A percentile compares a stretch with the other conserved stretches of the same genome.
Conservation (phyloP, 495 filamentous ascomycete genomes). For the Lasiosphaeria hispida region DNA sequence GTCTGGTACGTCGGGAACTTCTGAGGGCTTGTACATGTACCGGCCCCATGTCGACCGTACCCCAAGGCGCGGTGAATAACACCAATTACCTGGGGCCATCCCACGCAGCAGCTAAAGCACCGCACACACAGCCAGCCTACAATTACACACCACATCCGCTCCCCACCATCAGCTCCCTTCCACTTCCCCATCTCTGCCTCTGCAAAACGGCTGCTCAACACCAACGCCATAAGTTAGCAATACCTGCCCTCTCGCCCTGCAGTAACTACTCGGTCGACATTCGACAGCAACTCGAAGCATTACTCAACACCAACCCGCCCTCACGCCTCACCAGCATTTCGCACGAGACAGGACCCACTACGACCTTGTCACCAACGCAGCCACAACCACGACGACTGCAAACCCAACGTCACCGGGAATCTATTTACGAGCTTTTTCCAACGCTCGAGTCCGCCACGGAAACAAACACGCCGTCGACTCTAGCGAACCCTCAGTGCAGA, state of each 20-base stretch:
- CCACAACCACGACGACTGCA: neutral
- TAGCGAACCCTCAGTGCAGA: constrained; percentile 29
- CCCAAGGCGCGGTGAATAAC: constrained; percentile 25
- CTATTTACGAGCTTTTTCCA: neutral
- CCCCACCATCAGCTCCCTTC: constrained; percentile 31
- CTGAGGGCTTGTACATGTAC: constrained; percentile 29
- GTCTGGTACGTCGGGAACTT: constrained; percentile 28
- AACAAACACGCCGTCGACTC: neutral
- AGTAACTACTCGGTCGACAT: neutral
- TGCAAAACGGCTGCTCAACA: constrained; percentile 19
- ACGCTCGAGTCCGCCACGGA: neutral
- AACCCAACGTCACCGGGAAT: neutral
- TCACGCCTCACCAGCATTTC: neutral
- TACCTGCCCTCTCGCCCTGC: neutral
- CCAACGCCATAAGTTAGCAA: constrained; percentile 10
- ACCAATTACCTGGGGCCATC: constrained; percentile 21
- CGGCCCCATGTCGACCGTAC: constrained; percentile 23
- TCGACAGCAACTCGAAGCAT: neutral
- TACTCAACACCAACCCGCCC: neutral
- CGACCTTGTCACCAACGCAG: neutral
- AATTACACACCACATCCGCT: constrained; percentile 36
- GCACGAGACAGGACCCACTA: neutral
- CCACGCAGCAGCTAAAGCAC: constrained; percentile 22
- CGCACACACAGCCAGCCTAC: constrained; percentile 23
- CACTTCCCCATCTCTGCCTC: constrained; percentile 16